These are phyloP conservation scores for Wallemia hederae DNA, from an alignment of 1,284 basidiomycete genomes.

Conservation along the genomic window DNA sequence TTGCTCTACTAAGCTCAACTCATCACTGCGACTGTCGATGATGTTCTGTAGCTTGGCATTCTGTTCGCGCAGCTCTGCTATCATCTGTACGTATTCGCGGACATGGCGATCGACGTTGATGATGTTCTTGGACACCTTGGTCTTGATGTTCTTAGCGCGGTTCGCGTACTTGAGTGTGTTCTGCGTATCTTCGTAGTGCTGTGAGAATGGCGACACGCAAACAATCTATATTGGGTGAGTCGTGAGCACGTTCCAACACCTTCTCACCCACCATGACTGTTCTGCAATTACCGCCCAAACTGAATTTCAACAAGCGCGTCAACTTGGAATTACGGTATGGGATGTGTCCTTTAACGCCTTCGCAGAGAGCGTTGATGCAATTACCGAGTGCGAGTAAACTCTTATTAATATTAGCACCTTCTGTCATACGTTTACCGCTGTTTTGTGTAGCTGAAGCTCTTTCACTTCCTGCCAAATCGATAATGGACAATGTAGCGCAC, in stretches of 20 bases:
- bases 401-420: constrained; percentile 93
- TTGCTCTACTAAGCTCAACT: constrained; percentile 30
- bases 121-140: constrained; percentile 63
- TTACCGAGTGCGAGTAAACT: constrained; percentile 79
- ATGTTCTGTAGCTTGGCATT: constrained; percentile 61
- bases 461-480: constrained; percentile 85
- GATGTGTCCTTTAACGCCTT: constrained; percentile 30
- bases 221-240: constrained; percentile 27
- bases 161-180: constrained; percentile 90
- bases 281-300: constrained; percentile 85
- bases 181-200: constrained; percentile 87
- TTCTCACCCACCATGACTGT: constrained; percentile 38
- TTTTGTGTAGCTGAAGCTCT: constrained; percentile 77
- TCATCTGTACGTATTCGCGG: constrained; percentile 74
- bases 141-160: constrained; percentile 86
- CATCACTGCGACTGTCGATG: constrained; percentile 32
- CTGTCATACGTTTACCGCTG: constrained; percentile 89
- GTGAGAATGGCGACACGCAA: constrained; percentile 72
- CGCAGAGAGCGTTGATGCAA: constrained; percentile 88
- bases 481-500: constrained; percentile 68
- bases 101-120: constrained; percentile 78
- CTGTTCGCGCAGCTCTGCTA: constrained; percentile 55
- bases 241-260: neutral
- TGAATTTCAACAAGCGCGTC: constrained; percentile 80
- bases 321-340: constrained; percentile 92